A percentile compares a stretch with the other conserved stretches of the same genome.
Conservation (phyloP, 176 grass and related monocot genomes). For the Pontederia paniculata region DNA sequence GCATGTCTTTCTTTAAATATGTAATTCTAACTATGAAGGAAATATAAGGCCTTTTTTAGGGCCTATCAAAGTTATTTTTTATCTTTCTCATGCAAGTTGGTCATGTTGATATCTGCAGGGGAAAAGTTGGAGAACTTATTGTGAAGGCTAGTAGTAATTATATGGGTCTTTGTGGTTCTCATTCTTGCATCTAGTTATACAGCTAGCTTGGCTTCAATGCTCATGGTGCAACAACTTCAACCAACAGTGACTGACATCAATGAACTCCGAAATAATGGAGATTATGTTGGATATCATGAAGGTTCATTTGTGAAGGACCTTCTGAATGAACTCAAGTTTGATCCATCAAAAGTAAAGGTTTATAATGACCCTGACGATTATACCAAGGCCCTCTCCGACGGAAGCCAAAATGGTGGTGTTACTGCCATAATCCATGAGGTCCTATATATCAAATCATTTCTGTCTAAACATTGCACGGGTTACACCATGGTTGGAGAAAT, state of each 20-base stretch:
- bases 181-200: conserved; percentile 50
- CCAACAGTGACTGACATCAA: conserved; percentile 29
- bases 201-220: conserved; percentile 38
- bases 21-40: too few species aligned
- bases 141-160: conserved; percentile 32
- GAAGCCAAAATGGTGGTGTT: conserved; percentile 49
- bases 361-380: conserved; percentile 22
- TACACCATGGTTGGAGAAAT: conserved; percentile 50
- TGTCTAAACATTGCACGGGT: conserved; percentile 29
- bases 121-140: conserved; percentile 25
- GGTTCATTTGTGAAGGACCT: conserved; percentile 32
- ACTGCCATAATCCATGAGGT: conserved; percentile 32
- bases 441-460: conserved; percentile 45
- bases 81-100: too few species aligned
- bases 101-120: conserved; percentile 13
- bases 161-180: conserved; percentile 43
- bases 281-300: conserved; percentile 28
- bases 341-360: conserved; percentile 23
- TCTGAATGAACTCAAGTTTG: conserved; percentile 29
- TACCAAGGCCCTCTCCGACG: conserved; percentile 27
- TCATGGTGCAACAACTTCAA: conserved; percentile 35
- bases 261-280: conserved; percentile 30
- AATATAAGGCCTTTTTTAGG: too few species aligned
- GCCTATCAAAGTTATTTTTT: too few species aligned
- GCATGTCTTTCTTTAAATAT: too few species aligned